Evolutionary conservation across 1,284 basidiomycete species (phyloP).

Genomic region (Cryptococcus sp.): DNA sequence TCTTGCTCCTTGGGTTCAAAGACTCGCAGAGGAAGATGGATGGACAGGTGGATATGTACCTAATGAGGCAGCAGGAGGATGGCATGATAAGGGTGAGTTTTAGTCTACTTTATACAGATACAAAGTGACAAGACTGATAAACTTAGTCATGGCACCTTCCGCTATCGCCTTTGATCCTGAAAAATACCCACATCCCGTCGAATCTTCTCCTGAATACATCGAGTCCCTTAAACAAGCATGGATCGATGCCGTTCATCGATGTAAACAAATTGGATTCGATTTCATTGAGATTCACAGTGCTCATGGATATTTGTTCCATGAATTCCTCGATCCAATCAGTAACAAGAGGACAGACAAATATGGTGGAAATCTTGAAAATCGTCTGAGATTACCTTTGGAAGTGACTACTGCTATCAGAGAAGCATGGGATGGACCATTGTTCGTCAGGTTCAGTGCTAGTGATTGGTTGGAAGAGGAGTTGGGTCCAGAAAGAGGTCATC

Average conservation of each 20-base stretch:
- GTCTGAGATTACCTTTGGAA: slow-evolving; percentile 63
- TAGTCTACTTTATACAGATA: background rate
- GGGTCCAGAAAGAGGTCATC: slow-evolving; percentile 50
- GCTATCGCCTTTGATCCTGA: slow-evolving; percentile 54
- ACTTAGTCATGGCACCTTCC: slow-evolving; percentile 54
- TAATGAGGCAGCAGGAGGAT: slow-evolving; percentile 57
- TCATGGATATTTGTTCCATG: slow-evolving; percentile 62
- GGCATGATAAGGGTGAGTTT: slow-evolving; percentile 60
- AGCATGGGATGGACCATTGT: slow-evolving; percentile 66
- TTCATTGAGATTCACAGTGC: slow-evolving; percentile 75
- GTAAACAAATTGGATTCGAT: slow-evolving; percentile 64
- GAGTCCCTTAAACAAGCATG: slow-evolving; percentile 62
- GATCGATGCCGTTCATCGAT: slow-evolving; percentile 56
- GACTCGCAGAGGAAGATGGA: slow-evolving; percentile 31
- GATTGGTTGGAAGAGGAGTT: slow-evolving; percentile 64
- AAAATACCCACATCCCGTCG: slow-evolving; percentile 56
- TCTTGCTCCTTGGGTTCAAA: slow-evolving; percentile 57
- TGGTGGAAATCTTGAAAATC: slow-evolving; percentile 70
- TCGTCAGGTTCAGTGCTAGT: slow-evolving; percentile 66
- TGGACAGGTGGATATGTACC: slow-evolving; percentile 41
- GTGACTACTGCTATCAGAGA: slow-evolving; percentile 55
- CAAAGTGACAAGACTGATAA: background rate
- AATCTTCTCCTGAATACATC: slow-evolving; percentile 57
- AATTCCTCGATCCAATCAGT: slow-evolving; percentile 65
- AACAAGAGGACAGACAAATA: slow-evolving; percentile 66